Evolutionary conservation across 2,329 filamentous ascomycete species (phyloP).

Genomic region (Diplodia sapinea): DNA sequence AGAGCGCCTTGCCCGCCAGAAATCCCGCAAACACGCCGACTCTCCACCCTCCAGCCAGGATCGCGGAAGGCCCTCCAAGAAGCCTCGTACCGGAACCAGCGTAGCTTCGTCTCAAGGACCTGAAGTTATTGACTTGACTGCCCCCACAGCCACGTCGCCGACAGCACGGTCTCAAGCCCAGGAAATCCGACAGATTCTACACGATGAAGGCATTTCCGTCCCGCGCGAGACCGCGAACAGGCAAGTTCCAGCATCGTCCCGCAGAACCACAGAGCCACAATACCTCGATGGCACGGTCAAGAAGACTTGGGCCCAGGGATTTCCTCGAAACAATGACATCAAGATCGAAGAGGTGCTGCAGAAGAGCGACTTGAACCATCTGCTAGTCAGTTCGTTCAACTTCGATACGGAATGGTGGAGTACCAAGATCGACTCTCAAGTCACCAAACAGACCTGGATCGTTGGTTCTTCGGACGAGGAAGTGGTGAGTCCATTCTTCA

Average conservation of each 20-base stretch:
- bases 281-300: slow-evolving; percentile 72
- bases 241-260: background rate
- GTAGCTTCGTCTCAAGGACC: background rate
- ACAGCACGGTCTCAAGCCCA: background rate
- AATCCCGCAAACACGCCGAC: slow-evolving; percentile 60
- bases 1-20: slow-evolving; percentile 74
- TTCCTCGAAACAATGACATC: slow-evolving; percentile 73
- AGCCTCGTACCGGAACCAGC: background rate
- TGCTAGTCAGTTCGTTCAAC: slow-evolving; percentile 84
- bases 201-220: background rate
- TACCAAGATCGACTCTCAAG: slow-evolving; percentile 68
- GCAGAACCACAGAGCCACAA: slow-evolving; percentile 37
- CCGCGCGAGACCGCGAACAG: background rate
- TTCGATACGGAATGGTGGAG: slow-evolving; percentile 86
- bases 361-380: slow-evolving; percentile 71
- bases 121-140: background rate
- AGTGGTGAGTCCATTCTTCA: background rate
- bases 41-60: background rate
- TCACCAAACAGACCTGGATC: slow-evolving; percentile 60
- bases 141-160: background rate
- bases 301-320: slow-evolving; percentile 76
- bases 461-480: slow-evolving; percentile 64
- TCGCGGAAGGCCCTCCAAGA: background rate
- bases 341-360: slow-evolving; percentile 88
- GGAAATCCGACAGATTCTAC: background rate